Percentiles rank a stretch among this genome's conserved stretches.
These are phyloP conservation scores for Beverwykella pulmonaria DNA, from an alignment of 495 filamentous ascomycete genomes.

Conservation along the genomic window DNA sequence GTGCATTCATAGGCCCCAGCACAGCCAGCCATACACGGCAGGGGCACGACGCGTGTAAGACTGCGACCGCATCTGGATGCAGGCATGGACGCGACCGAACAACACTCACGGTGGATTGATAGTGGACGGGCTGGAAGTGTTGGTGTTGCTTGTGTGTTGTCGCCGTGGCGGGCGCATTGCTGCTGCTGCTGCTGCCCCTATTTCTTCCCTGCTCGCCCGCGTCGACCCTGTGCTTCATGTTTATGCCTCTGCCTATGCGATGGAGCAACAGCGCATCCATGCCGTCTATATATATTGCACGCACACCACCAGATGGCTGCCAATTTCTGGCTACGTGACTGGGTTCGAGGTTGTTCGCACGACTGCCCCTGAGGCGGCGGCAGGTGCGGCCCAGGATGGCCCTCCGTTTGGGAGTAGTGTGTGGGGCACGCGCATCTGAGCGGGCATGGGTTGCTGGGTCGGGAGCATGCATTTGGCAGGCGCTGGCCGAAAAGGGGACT, in stretches of 20 bases:
- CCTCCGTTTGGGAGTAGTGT: neutral
- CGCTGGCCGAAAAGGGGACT: conserved; percentile 2
- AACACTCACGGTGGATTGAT: conserved; percentile 12
- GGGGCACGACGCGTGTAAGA: conserved; percentile 16
- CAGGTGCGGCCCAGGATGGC: neutral
- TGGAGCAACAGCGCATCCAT: neutral
- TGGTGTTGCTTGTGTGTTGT: neutral
- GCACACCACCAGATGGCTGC: conserved; percentile 10
- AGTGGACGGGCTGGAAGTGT: neutral
- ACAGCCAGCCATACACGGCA: neutral
- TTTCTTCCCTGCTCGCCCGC: neutral
- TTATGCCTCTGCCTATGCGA: neutral
- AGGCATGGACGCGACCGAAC: neutral
- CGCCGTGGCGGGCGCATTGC: neutral
- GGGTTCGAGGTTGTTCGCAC: too few species aligned
- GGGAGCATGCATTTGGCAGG: conserved; percentile 7
- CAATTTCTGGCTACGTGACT: neutral
- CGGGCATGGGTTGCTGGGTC: neutral
- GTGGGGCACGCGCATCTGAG: neutral
- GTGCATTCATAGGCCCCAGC: too few species aligned
- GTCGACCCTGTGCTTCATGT: neutral
- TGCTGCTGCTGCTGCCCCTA: too few species aligned
- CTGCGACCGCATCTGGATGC: neutral
- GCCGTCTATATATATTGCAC: conserved; percentile 13
- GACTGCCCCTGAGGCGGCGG: neutral